Conservation (phyloP, 805 yeast genomes). For the Brettanomyces custersianus region DNA sequence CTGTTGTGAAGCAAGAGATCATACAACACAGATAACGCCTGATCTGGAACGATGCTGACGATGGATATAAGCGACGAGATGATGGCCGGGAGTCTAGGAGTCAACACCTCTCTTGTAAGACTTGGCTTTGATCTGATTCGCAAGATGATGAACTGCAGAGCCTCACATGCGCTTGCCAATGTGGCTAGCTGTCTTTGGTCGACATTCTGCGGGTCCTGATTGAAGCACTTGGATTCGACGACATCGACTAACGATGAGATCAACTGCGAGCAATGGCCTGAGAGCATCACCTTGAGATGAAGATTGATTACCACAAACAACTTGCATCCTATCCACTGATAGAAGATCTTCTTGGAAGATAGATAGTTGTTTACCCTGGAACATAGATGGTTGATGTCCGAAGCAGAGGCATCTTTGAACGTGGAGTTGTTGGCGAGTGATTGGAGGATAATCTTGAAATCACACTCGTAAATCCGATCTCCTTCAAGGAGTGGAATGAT, state of each 20-base stretch:
- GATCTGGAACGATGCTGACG: slow-evolving; percentile 28
- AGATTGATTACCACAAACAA: slow-evolving; percentile 34
- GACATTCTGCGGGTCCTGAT: slow-evolving; percentile 23
- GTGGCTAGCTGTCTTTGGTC: slow-evolving; percentile 16
- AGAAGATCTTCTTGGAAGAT: slow-evolving; percentile 33
- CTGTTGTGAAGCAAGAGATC: slow-evolving; percentile 48
- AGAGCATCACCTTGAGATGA: slow-evolving; percentile 28
- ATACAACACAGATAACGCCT: slow-evolving; percentile 31
- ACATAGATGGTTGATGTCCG: slow-evolving; percentile 42
- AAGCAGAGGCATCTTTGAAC: slow-evolving; percentile 35
- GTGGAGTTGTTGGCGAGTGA: slow-evolving; percentile 20
- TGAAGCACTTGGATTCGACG: slow-evolving; percentile 29
- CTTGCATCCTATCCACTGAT: slow-evolving; percentile 55
- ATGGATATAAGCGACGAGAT: slow-evolving; percentile 45
- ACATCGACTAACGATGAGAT: slow-evolving; percentile 33
- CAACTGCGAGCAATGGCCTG: slow-evolving; percentile 32
- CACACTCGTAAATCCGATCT: slow-evolving; percentile 13
- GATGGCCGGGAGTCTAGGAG: slow-evolving; percentile 65
- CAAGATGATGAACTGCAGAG: slow-evolving; percentile 32
- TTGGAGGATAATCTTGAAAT: slow-evolving; percentile 16
- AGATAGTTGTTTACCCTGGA: slow-evolving; percentile 35
- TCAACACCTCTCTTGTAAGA: slow-evolving; percentile 71
- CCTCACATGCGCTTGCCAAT: slow-evolving; percentile 29
- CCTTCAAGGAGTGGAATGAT: slow-evolving; percentile 21
- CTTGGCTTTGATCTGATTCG: slow-evolving; percentile 73